Conservation (phyloP, 805 yeast genomes). For the Hanseniaspora hatyaiensis region DNA sequence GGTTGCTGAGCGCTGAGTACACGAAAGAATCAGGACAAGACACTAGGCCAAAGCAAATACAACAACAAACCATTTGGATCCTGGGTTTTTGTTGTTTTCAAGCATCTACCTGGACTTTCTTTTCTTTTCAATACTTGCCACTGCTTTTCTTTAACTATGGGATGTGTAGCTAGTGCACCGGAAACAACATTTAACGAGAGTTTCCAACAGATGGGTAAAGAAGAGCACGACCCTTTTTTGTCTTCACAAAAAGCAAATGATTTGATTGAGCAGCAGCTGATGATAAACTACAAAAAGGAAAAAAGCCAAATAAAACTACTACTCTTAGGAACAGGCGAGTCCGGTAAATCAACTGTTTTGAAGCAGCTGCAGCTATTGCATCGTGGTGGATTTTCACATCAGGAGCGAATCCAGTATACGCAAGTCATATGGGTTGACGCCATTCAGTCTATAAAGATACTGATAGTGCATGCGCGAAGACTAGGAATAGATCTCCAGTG, state of each 20-base stretch:
- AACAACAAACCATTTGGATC: no score
- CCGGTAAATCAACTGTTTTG: constrained; percentile 85
- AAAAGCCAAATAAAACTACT: constrained; percentile 57
- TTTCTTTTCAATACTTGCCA: no score
- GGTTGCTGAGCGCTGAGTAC: no score
- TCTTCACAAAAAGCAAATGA: constrained; percentile 46
- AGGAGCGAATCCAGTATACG: constrained; percentile 67
- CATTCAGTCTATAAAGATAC: constrained; percentile 66
- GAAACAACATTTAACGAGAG: background rate
- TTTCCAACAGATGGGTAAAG: constrained; percentile 18
- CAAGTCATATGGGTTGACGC: constrained; percentile 91
- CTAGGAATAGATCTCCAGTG: constrained; percentile 54
- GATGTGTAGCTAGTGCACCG: constrained; percentile 50
- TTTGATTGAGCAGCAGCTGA: constrained; percentile 52
- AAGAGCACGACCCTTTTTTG: constrained; percentile 43
- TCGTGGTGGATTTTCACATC: constrained; percentile 69
- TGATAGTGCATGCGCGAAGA: constrained; percentile 65
- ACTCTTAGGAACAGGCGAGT: constrained; percentile 87
- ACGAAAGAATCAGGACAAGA: no score
- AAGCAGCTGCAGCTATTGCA: constrained; percentile 81
- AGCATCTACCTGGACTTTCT: no score
- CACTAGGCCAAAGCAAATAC: no score
- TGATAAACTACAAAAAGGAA: constrained; percentile 40
- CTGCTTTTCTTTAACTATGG: constrained; percentile 53
- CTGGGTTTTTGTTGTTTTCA: no score